Base-by-base conservation (phyloP, 805 yeast species). In the Ogataea salicorniae region DNA sequence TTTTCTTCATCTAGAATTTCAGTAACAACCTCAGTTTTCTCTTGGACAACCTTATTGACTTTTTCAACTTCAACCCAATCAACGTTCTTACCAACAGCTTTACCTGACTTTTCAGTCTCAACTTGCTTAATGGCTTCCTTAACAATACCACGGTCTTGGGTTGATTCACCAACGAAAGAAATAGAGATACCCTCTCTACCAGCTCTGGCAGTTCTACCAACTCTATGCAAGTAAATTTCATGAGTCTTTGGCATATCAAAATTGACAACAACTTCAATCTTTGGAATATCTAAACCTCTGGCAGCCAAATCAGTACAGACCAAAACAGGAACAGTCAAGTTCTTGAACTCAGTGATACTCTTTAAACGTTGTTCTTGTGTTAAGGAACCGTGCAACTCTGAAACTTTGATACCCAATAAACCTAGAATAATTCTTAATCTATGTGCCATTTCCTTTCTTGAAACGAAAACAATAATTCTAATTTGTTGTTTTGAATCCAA, bases 131-230 rank as follows among this genome's bases (percentile, higher is more conserved):
- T 81, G 4, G 96, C 95, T 16, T 82, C 88, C 63, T 87, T 90
- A n/a, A 94, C 98, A 57, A 94, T 88, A 42, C 76, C 71, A 68
- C 99, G 81, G 54, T 94, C 99, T 49, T 76, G 79, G n/a, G 88
- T 73, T 0, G 87, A 73, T 64, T 94, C 99, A 16, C 98, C 97
- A 14, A 94, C 99, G 68, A 94, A 82, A 2, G 97, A 84, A 37
- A 94, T 84, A 40, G 97, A 87, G 47, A 79, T 79, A 77, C 99
- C 99, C 46, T 87, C 88, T 69, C 98, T 81, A 18, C 98, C 98
- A 44, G 97, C 99, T 80, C 99, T 88, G 9, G 99, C 99, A 46
- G 98, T 94, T 77, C 99, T 87, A 70, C 99, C 99, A 50, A 94
- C 97, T 75, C 99, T 86, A 71, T 94, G 99, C 60, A 94, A 74